Conservation (phyloP, 1,139 yeast species). For the Sugiyamaella castrensis region DNA sequence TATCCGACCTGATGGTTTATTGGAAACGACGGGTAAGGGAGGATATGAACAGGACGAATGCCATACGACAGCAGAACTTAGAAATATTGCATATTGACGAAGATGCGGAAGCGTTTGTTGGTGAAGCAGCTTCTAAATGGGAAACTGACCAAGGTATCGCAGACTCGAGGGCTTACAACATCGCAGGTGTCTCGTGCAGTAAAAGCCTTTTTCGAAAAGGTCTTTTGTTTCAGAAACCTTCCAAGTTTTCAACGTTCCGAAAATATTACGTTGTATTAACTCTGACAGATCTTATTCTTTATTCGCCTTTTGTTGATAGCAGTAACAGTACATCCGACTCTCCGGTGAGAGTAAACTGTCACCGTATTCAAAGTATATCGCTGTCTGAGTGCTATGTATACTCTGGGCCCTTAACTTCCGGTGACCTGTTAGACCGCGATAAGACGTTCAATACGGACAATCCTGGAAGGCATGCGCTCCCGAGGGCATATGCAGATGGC, state of each 20-base stretch:
- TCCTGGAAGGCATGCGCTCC: slow-evolving; percentile 59
- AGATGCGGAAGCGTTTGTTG: slow-evolving; percentile 55
- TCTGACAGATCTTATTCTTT: slow-evolving; percentile 63
- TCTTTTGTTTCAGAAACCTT: slow-evolving; percentile 60
- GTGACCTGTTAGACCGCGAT: slow-evolving; percentile 54
- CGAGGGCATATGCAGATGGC: slow-evolving; percentile 76
- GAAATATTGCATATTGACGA: slow-evolving; percentile 51
- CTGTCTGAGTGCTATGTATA: slow-evolving; percentile 68
- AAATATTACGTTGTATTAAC: slow-evolving; percentile 61
- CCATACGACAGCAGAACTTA: slow-evolving; percentile 48
- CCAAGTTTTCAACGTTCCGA: slow-evolving; percentile 63
- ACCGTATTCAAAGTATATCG: slow-evolving; percentile 43
- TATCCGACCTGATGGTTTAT: slow-evolving; percentile 48
- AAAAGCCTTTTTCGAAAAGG: slow-evolving; percentile 63
- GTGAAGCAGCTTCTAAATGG: slow-evolving; percentile 51
- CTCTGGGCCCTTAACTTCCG: slow-evolving; percentile 60
- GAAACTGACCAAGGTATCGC: slow-evolving; percentile 55
- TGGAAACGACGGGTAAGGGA: slow-evolving; percentile 54
- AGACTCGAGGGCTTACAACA: slow-evolving; percentile 51
- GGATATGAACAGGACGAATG: slow-evolving; percentile 42
- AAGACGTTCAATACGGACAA: slow-evolving; percentile 45
- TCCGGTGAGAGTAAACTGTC: slow-evolving; percentile 23
- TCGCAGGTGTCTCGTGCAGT: slow-evolving; percentile 57
- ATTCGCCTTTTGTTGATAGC: slow-evolving; percentile 11
- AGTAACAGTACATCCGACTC: background rate